These are phyloP conservation scores for Trichosporon coremiiforme DNA, from an alignment of 1,284 basidiomycete species.

Conservation along the genomic window DNA sequence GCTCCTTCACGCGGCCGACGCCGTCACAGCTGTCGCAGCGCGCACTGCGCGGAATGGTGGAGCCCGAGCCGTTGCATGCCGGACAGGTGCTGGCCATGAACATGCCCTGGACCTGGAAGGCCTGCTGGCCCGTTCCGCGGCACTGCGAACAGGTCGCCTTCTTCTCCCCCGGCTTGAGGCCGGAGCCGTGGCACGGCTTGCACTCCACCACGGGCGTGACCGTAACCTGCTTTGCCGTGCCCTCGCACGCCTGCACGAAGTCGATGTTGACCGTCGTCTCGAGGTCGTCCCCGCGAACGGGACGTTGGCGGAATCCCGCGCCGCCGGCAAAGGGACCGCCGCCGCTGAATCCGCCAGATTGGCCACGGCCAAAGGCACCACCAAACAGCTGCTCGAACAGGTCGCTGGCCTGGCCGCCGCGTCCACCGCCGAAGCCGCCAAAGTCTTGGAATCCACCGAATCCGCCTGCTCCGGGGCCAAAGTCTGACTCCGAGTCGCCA, in stretches of 20 bases:
- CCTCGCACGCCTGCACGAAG: slow-evolving; percentile 94
- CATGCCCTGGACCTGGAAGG: slow-evolving; percentile 94
- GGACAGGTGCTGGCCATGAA: slow-evolving; percentile 94
- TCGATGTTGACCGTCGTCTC: slow-evolving; percentile 74
- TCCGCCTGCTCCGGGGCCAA: slow-evolving; percentile 64
- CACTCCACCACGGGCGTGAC: slow-evolving; percentile 84
- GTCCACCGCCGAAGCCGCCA: slow-evolving; percentile 65
- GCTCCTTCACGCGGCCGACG: slow-evolving; percentile 80
- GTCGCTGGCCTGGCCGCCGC: slow-evolving; percentile 63
- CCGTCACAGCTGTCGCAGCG: slow-evolving; percentile 83
- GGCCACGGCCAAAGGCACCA: slow-evolving; percentile 59
- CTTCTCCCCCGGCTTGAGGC: slow-evolving; percentile 84
- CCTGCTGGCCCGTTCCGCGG: slow-evolving; percentile 81
- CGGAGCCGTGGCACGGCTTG: slow-evolving; percentile 78
- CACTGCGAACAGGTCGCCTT: slow-evolving; percentile 78
- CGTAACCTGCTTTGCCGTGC: slow-evolving; percentile 74
- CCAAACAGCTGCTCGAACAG: slow-evolving; percentile 89
- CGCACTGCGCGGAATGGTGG: slow-evolving; percentile 73
- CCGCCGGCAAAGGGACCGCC: slow-evolving; percentile 55
- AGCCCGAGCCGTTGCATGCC: slow-evolving; percentile 80
- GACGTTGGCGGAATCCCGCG: slow-evolving; percentile 60
- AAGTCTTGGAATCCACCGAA: slow-evolving; percentile 72
- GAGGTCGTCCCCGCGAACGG: slow-evolving; percentile 75
- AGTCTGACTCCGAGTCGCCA: slow-evolving; percentile 79
- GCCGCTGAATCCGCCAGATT: slow-evolving; percentile 36